phyloP scores from a whole-genome alignment of 2,329 filamentous ascomycete genomes.

The Rutstroemia sp. region DNA sequence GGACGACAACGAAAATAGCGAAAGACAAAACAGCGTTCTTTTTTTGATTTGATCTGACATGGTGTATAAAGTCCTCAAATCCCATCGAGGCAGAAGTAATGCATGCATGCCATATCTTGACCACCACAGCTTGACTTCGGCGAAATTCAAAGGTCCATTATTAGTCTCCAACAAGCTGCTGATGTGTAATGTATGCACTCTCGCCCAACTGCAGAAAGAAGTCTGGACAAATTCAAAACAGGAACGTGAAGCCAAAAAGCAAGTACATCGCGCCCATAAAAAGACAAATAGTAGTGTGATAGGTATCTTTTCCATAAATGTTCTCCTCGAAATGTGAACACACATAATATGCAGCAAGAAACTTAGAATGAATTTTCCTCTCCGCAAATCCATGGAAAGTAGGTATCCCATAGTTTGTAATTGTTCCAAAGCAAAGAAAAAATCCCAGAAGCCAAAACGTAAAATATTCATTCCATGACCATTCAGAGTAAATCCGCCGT shows the following conservation, averaged over 20 bases:
- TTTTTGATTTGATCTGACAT: too few species aligned
- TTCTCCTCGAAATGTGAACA: background rate
- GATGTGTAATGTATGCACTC: background rate
- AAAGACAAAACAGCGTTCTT: too few species aligned
- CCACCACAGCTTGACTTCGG: too few species aligned
- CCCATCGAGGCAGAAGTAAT: too few species aligned
- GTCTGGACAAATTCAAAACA: background rate
- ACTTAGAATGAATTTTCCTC: constrained; percentile 1
- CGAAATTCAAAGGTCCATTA: too few species aligned
- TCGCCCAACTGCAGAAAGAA: background rate
- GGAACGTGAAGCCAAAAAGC: constrained; percentile 5
- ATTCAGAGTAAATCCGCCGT: background rate
- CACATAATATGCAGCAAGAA: constrained; percentile 4
- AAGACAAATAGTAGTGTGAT: constrained; percentile 1
- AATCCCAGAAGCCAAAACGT: background rate
- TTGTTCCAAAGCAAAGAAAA: background rate
- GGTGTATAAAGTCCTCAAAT: too few species aligned
- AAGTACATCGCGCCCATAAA: constrained; percentile 5
- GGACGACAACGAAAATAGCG: background rate
- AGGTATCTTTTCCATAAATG: constrained; percentile 6
- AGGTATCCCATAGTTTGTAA: background rate
- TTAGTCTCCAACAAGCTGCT: too few species aligned
- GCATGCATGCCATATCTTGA: too few species aligned
- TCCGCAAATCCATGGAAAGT: background rate
- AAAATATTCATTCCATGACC: background rate